These are phyloP conservation scores for Solanum verrucosum DNA, from an alignment of 257 asterid genomes.

Conservation along the genomic window DNA sequence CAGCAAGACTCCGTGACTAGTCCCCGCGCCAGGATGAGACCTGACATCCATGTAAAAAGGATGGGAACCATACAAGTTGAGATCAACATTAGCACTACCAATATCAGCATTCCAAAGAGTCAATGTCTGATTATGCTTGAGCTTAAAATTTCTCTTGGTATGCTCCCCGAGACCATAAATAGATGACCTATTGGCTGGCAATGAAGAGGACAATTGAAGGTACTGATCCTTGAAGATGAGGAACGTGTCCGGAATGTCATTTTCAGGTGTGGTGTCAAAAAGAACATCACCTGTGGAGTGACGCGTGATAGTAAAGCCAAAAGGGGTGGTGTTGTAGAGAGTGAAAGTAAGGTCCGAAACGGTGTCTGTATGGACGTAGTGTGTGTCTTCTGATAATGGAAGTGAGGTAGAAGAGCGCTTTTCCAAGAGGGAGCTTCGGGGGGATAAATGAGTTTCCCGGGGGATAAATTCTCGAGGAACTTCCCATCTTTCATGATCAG, in stretches of 20 bases:
- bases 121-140: constrained; percentile 48
- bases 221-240: constrained; percentile 69
- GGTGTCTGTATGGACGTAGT: constrained; percentile 3
- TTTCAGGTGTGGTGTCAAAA: constrained; percentile 21
- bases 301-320: constrained; percentile 28
- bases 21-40: neutral
- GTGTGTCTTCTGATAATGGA: neutral
- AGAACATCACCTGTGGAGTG: constrained; percentile 30
- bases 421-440: neutral
- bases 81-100: constrained; percentile 36
- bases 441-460: neutral
- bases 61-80: constrained; percentile 80
- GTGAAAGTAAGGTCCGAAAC: constrained; percentile 25
- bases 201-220: constrained; percentile 67
- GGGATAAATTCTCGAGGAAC: constrained; percentile 1
- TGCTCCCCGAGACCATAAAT: constrained; percentile 91
- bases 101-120: constrained; percentile 85
- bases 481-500: constrained; percentile 5
- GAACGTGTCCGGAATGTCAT: constrained; percentile 8
- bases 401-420: neutral
- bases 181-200: constrained; percentile 39
- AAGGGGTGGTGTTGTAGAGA: constrained; percentile 30
- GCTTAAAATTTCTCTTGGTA: constrained; percentile 49
- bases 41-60: constrained; percentile 56
- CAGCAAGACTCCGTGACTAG: constrained; percentile 16